Base-by-base conservation (phyloP, 495 filamentous ascomycete species). In the Extremus antarcticus region DNA sequence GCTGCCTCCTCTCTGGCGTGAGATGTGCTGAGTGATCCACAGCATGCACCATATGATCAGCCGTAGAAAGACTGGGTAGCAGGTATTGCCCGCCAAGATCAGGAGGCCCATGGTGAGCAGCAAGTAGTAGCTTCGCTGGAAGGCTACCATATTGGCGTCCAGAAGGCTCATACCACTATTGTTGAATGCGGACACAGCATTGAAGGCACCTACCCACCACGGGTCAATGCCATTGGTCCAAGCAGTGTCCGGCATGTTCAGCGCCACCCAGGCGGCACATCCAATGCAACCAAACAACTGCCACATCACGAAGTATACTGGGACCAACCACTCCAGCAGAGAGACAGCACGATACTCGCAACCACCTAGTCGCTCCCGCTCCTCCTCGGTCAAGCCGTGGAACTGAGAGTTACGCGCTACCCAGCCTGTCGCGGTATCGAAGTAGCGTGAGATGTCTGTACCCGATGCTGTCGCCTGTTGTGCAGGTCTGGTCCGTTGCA, bases 111-210 rank as follows among this genome's bases (percentile, higher is more conserved):
- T 85, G 15, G 84, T 85, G 19, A 94, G 67, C 11, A 95, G 73
- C 8, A 88, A 78, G 63, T 88, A 94, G 65, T 77, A 69, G 4
- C 76, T 74, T 0, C 69, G 71, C 63, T 84, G 78, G 62, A 85
- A 88, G 0, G 81, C 78, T 4, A 79, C 66, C 74, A 94, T 88
- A 59, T 94, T 94, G 19, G 77, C 73, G 67, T 94, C 88, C 41
- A 95, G 67, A 29, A 95, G 77, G 19, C 80, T 81, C 88, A 95
- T 90, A 20, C 89, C 89, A 20, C 78, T 84, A 64, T 94, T 95
- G 60, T 86, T 90, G 68, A 95, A 95, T 2, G 87, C 89, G 48
- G 83, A 88, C 16, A 80, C 73, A 39, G 78, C 76, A 60, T 84
- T 81, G 69, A 87, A 88, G 25, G 80, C 75, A 16, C 84, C 84